A percentile compares a stretch with the other conserved stretches of the same genome.
Conservation (phyloP, 1,284 basidiomycete species). For the Fomes fomentarius region DNA sequence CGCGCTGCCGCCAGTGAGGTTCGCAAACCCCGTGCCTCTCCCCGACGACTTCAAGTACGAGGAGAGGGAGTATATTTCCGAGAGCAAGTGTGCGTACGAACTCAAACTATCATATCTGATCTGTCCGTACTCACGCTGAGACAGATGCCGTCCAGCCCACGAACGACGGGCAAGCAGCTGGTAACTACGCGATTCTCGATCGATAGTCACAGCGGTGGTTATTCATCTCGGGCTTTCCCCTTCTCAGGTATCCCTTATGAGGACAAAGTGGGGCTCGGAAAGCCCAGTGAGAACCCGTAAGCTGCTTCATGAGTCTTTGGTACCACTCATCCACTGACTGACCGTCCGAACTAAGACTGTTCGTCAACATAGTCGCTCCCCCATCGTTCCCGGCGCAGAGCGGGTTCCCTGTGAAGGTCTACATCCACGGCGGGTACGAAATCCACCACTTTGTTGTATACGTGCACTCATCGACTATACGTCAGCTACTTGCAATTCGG, state of each 20-base stretch:
- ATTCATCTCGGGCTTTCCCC: not conserved
- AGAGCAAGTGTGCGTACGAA: constrained; percentile 54
- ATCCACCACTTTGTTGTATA: not conserved
- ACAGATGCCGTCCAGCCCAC: constrained; percentile 62
- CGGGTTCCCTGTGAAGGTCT: constrained; percentile 69
- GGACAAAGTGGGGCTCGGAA: constrained; percentile 65
- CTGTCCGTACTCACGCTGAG: not conserved
- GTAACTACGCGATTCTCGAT: constrained; percentile 30
- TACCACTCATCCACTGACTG: not conserved
- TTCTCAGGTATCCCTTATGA: constrained; percentile 45
- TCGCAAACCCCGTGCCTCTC: constrained; percentile 62
- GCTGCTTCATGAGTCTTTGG: constrained; percentile 8
- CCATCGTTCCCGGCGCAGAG: constrained; percentile 52
- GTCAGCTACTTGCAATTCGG: constrained; percentile 80
- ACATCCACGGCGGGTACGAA: constrained; percentile 72
- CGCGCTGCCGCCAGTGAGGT: constrained; percentile 63
- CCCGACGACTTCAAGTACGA: constrained; percentile 58
- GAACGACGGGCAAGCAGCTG: constrained; percentile 65
- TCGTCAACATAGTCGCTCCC: constrained; percentile 71
- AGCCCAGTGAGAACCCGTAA: constrained; percentile 73
- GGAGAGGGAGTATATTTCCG: constrained; percentile 60
- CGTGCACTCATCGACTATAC: too few relatives aligned
- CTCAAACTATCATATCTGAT: not conserved
- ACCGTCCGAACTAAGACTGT: constrained; percentile 45
- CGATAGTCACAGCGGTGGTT: not conserved